These are phyloP conservation scores for Cadophora sp. DNA, from an alignment of 2,329 filamentous ascomycete genomes.

Conservation along the genomic window DNA sequence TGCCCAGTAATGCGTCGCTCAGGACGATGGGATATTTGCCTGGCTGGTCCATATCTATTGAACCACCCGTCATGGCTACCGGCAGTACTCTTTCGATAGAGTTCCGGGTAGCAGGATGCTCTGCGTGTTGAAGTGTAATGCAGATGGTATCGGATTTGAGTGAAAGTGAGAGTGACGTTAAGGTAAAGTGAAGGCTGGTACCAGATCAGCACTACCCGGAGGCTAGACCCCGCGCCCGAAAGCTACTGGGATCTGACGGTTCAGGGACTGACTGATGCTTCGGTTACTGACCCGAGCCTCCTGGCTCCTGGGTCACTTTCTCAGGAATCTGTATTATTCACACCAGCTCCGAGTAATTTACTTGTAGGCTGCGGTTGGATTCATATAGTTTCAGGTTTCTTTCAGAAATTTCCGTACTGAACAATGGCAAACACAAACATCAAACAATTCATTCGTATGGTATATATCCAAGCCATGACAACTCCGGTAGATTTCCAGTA, in stretches of 20 bases:
- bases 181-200: background rate
- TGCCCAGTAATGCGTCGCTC: constrained; percentile 65
- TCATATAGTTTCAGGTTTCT: background rate
- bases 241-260: background rate
- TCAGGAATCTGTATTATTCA: background rate
- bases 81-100: constrained; percentile 1
- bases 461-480: constrained; percentile 7
- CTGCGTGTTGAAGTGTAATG: constrained; percentile 5
- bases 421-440: background rate
- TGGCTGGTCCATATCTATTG: constrained; percentile 64
- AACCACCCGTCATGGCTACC: constrained; percentile 30
- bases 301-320: background rate
- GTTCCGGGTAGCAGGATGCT: background rate
- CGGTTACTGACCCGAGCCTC: background rate
- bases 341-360: background rate
- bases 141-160: background rate
- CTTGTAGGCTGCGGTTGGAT: background rate
- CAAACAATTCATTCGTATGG: constrained; percentile 4
- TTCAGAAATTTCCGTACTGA: background rate
- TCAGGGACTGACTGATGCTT: background rate
- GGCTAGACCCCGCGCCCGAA: constrained; percentile 10
- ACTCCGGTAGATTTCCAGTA: constrained; percentile 5
- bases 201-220: background rate
- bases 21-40: constrained; percentile 69
- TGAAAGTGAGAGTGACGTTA: constrained; percentile 3